Evolutionary conservation across 2,329 filamentous ascomycete species (phyloP).

Genomic region (Fusarium pseudoanthophilum): DNA sequence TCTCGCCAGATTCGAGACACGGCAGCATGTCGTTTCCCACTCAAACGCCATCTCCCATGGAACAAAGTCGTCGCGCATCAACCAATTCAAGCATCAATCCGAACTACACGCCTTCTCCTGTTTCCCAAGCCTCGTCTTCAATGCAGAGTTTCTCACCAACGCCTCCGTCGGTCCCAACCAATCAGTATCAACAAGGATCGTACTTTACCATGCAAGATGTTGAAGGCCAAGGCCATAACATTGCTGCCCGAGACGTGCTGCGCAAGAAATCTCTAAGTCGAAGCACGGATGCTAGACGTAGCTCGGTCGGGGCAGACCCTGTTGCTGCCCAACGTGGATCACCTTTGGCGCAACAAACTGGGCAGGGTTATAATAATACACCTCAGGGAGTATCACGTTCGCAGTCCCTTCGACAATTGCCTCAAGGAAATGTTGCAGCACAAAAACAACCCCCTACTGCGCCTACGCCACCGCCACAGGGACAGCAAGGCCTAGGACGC

Average conservation of each 20-base stretch:
- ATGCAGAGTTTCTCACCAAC: constrained; percentile 30
- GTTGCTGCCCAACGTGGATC: constrained; percentile 18
- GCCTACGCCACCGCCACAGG: constrained; percentile 24
- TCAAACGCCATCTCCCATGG: constrained; percentile 47
- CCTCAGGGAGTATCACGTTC: constrained; percentile 17
- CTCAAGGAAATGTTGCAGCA: constrained; percentile 8
- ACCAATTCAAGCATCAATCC: constrained; percentile 31
- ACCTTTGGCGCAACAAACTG: constrained; percentile 17
- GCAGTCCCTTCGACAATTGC: constrained; percentile 26
- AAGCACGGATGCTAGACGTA: constrained; percentile 36
- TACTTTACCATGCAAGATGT: constrained; percentile 35
- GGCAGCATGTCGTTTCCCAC: constrained; percentile 42
- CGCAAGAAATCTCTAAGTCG: constrained; percentile 39
- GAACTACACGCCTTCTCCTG: constrained; percentile 40
- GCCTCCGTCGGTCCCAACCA: constrained; percentile 22
- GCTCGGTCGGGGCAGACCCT: constrained; percentile 35
- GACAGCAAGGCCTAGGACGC: constrained; percentile 32
- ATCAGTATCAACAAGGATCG: constrained; percentile 30
- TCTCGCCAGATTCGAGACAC: constrained; percentile 45
- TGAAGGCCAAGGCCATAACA: constrained; percentile 37
- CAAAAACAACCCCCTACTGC: constrained; percentile 15
- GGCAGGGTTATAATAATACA: not conserved
- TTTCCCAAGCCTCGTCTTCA: constrained; percentile 35
- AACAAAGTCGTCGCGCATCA: constrained; percentile 35
- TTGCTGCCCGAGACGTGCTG: constrained; percentile 37